Evolutionary conservation across 306 rosid species (phyloP).

Genomic region (Urtica urens): DNA sequence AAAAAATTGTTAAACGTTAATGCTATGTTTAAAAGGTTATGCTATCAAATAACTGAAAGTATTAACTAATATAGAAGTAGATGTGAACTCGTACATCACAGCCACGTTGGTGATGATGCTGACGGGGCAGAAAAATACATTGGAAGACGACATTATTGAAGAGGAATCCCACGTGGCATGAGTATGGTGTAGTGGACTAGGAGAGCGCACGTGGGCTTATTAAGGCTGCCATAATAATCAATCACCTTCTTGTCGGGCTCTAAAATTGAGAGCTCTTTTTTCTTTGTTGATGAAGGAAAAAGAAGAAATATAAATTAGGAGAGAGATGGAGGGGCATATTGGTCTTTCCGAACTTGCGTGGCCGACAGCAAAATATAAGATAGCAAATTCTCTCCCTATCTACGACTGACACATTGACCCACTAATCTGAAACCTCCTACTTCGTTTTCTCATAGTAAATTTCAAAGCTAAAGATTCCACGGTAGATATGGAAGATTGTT

Average conservation of each 20-base stretch:
- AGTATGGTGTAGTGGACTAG: slow-evolving; percentile 31
- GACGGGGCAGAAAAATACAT: not conserved
- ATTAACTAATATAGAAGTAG: no score
- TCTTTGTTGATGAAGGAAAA: not conserved
- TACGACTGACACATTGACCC: slow-evolving; percentile 17
- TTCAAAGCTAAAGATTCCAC: no score
- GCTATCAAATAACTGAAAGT: no score
- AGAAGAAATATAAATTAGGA: not conserved
- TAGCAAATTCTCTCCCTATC: slow-evolving; percentile 12
- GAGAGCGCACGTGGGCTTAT: slow-evolving; percentile 70
- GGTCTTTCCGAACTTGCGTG: slow-evolving; percentile 7
- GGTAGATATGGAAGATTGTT: no score
- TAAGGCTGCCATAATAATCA: slow-evolving; percentile 41
- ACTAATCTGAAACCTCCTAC: no score
- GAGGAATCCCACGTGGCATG: slow-evolving; percentile 12
- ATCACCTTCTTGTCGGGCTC: slow-evolving; percentile 15
- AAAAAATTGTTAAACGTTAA: no score
- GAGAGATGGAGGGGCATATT: not conserved
- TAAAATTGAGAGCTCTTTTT: no score
- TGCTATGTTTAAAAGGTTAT: no score
- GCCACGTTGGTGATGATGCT: not conserved
- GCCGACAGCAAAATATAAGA: slow-evolving; percentile 24
- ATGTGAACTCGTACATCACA: not conserved
- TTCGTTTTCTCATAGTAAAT: no score
- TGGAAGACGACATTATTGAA: no score